phyloP scores from a whole-genome alignment of 495 filamentous ascomycete genomes.

The Apiosordaria backusii region DNA sequence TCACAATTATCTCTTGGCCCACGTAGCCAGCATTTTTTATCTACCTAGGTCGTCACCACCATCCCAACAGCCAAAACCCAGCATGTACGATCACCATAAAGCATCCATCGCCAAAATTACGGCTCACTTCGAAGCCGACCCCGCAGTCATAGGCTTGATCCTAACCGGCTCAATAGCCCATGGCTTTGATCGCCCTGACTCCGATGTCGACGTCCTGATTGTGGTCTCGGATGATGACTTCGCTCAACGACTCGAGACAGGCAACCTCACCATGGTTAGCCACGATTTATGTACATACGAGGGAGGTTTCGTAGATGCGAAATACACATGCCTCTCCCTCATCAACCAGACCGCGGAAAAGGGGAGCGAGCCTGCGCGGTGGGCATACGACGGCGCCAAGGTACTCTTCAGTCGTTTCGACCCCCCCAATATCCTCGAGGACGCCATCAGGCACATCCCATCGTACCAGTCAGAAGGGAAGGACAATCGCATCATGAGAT shows the following conservation, averaged over 20 bases:
- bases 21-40: not conserved
- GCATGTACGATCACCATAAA: slow-evolving; percentile 23
- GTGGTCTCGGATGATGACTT: slow-evolving; percentile 22
- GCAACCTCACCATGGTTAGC: slow-evolving; percentile 13
- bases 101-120: slow-evolving; percentile 17
- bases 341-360: slow-evolving; percentile 18
- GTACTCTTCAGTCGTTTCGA: slow-evolving; percentile 14
- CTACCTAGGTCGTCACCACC: not conserved
- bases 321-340: slow-evolving; percentile 22
- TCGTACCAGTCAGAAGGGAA: slow-evolving; percentile 18
- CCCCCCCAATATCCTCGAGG: not conserved
- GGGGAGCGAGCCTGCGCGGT: slow-evolving; percentile 28
- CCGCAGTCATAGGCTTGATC: slow-evolving; percentile 20
- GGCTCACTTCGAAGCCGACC: slow-evolving; percentile 16
- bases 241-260: slow-evolving; percentile 8
- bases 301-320: slow-evolving; percentile 27
- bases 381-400: slow-evolving; percentile 18
- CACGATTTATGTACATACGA: slow-evolving; percentile 17
- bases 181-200: slow-evolving; percentile 18
- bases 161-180: slow-evolving; percentile 27
- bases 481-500: slow-evolving; percentile 13
- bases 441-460: not conserved
- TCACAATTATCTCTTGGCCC: not conserved
- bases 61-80: not conserved
- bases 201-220: slow-evolving; percentile 26